Conservation (phyloP, 768 basidiomycete species). For the Termitomyces sp. region DNA sequence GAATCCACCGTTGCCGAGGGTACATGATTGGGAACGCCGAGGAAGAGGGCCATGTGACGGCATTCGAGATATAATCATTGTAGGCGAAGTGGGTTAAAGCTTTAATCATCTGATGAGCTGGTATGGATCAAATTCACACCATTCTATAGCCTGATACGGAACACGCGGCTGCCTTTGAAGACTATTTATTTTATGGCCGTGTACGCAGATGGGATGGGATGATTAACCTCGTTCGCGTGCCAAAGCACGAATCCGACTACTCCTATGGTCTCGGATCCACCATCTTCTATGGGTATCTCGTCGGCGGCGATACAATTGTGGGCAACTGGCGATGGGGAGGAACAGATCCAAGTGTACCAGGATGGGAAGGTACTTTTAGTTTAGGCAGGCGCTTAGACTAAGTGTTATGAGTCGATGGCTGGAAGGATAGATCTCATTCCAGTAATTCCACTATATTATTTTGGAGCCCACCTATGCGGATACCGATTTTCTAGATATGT, state of each 20-base stretch:
- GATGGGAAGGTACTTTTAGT: constrained; percentile 59
- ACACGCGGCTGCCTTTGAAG: constrained; percentile 4
- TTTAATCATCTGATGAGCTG: background rate
- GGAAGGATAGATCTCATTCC: background rate
- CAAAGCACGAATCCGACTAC: background rate
- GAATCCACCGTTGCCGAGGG: background rate
- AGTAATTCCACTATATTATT: background rate
- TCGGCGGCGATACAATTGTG: constrained; percentile 58
- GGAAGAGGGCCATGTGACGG: constrained; percentile 4
- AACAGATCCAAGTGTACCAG: constrained; percentile 38
- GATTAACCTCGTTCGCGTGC: background rate
- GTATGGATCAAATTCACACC: background rate
- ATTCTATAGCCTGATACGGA: constrained; percentile 1
- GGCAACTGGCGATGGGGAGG: constrained; percentile 63
- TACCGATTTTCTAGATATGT: background rate
- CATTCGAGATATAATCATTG: constrained; percentile 1
- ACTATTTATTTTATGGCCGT: constrained; percentile 2
- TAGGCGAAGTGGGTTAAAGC: constrained; percentile 1
- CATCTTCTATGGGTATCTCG: constrained; percentile 68
- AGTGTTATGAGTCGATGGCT: background rate
- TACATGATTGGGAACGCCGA: constrained; percentile 1
- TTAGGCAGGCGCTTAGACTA: constrained; percentile 42
- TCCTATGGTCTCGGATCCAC: constrained; percentile 18
- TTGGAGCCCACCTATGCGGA: background rate
- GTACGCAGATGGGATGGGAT: constrained; percentile 8